Conservation (phyloP, 2,329 filamentous ascomycete species). For the Piedraia hortae region DNA sequence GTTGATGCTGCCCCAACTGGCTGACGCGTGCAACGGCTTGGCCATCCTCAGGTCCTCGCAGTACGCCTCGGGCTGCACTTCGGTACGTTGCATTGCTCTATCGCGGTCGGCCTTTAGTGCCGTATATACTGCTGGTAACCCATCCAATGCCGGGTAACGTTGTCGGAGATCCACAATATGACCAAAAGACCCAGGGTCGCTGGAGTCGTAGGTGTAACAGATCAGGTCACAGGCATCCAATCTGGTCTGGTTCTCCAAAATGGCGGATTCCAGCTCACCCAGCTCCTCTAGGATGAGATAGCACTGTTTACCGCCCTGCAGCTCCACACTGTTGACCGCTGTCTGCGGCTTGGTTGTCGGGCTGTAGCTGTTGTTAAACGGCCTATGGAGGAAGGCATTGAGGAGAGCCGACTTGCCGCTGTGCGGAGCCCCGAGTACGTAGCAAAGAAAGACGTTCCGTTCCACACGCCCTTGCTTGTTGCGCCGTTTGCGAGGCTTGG, state of each 20-base stretch:
- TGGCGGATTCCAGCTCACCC: slow-evolving; percentile 80
- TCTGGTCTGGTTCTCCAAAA: slow-evolving; percentile 73
- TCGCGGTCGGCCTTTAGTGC: slow-evolving; percentile 88
- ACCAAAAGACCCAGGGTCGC: slow-evolving; percentile 81
- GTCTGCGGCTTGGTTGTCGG: slow-evolving; percentile 87
- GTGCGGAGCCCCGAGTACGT: slow-evolving; percentile 59
- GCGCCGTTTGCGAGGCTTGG: slow-evolving; percentile 67
- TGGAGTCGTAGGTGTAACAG: slow-evolving; percentile 90
- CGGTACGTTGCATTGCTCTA: slow-evolving; percentile 83
- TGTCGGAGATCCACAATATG: slow-evolving; percentile 63
- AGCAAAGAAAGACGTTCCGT: slow-evolving; percentile 81
- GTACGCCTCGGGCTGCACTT: slow-evolving; percentile 78
- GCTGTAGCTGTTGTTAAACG: slow-evolving; percentile 58
- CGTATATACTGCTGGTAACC: slow-evolving; percentile 74
- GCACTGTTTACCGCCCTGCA: slow-evolving; percentile 86
- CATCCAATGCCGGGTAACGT: slow-evolving; percentile 57
- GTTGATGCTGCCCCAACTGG: slow-evolving; percentile 77
- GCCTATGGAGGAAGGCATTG: slow-evolving; percentile 70
- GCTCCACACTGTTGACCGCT: slow-evolving; percentile 85
- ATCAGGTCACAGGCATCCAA: slow-evolving; percentile 81
- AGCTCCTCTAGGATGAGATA: slow-evolving; percentile 91
- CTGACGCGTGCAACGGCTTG: slow-evolving; percentile 76
- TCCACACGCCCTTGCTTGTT: slow-evolving; percentile 63
- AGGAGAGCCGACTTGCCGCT: slow-evolving; percentile 81
- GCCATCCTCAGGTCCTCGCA: slow-evolving; percentile 65